Evolutionary conservation across 225 moss, liverwort and hornwort genomes (phyloP).

Genomic region (Lunularia cruciata): DNA sequence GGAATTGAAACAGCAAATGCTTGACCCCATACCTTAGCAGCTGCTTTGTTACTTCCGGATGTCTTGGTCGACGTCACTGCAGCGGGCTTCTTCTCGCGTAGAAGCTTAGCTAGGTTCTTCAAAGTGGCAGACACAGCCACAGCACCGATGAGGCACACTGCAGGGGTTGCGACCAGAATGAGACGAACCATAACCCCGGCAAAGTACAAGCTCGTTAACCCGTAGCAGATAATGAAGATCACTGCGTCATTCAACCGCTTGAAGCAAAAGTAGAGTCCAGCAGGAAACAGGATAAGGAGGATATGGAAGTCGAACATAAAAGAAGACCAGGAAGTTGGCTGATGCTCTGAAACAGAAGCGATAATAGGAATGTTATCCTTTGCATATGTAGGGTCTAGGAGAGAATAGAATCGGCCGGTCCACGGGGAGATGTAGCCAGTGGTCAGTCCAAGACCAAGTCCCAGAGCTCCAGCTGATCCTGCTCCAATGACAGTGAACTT

Average conservation of each 20-base stretch:
- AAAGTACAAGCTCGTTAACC: conserved; percentile 94
- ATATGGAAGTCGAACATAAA: conserved; percentile 99
- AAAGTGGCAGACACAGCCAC: conserved; percentile 81
- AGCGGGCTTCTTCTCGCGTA: conserved; percentile 64
- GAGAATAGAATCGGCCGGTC: conserved; percentile 98
- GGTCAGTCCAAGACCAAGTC: conserved; percentile 74
- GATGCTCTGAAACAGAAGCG: conserved; percentile 98
- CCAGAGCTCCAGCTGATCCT: conserved; percentile 62
- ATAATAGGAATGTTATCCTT: conserved; percentile 97
- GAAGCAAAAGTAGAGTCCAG: conserved; percentile 96
- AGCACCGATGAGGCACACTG: conserved; percentile 88
- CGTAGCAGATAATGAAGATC: conserved; percentile 93
- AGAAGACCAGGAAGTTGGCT: conserved; percentile 98
- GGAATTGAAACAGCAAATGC: too few relatives aligned
- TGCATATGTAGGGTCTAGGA: conserved; percentile 96
- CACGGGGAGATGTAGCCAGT: conserved; percentile 98
- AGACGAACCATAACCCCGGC: conserved; percentile 99
- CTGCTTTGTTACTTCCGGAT: conserved; percentile 70
- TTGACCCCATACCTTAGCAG: conserved; percentile 84
- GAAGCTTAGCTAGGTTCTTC: conserved; percentile 66
- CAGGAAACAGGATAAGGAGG: conserved; percentile 93
- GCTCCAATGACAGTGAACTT: conserved; percentile 71
- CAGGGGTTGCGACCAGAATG: conserved; percentile 96
- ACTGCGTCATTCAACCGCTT: conserved; percentile 81
- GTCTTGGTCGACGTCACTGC: conserved; percentile 55